Base-by-base conservation (phyloP, 306 rosid species). In the Trichosanthes truncata region DNA sequence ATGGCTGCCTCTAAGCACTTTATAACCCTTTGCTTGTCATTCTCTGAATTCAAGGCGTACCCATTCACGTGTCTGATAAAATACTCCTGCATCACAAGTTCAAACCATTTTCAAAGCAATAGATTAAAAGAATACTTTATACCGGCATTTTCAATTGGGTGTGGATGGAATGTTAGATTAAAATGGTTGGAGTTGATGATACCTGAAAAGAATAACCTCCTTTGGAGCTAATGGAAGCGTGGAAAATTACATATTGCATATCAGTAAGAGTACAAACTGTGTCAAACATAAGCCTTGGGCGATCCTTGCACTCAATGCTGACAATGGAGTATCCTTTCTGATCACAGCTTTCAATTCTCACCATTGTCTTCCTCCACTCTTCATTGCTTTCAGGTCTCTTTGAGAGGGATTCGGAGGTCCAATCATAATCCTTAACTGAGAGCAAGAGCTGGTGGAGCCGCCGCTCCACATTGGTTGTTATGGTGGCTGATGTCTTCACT, bases 201-300 rank as follows among this genome's bases (percentile, higher is more conserved):
- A 90, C 97, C 91, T 92, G 96, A 80, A 75, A 84, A 66, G 92
- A 90, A 80, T 40, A 78, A 17, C 85, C 87, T 48, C 51, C 69
- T 23, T 81, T 86, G 26, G 90, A 74, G 45, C 36, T 85, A 3
- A 86, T 76, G 79, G 89, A 85, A 82, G 93, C 93, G 77, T 89
- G 97, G 72, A 89, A 92, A 56, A 90, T 88, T 4, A 84, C 88
- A 75, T 92, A 92, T 25, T 90, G 86, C 89, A 92, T 77, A 74
- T 89, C 93, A 2, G 90, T 90, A n/a, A 92, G 88, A 29, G 93
- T 92, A 82, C 96, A 92, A 4, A 90, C 91, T 2, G 91, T 83
- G 75, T 92, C 97, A 51, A 92, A 90, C 97, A 92, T 89, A 57
- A 92, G 93, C 74, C 88, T 88, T 6, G 87, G 86, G 73, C 95